Evolutionary conservation across 2,329 filamentous ascomycete genomes (phyloP).

Genomic region (Ophiostoma angusticollis): DNA sequence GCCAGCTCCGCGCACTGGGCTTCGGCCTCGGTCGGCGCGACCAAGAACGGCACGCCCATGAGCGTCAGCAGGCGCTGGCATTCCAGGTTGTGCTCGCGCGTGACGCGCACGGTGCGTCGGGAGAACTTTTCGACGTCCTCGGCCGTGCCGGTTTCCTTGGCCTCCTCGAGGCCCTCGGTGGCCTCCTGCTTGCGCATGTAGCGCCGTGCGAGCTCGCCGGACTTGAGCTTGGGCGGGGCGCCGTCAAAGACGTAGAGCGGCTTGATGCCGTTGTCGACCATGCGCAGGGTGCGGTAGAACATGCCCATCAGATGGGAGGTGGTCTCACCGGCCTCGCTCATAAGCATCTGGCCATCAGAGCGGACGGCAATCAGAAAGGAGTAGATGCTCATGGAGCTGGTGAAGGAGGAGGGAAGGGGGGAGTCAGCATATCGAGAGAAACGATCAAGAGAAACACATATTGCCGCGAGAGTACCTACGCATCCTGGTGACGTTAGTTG

Average conservation of each 20-base stretch:
- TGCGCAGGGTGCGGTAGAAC: slow-evolving; percentile 97
- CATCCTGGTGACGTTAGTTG: slow-evolving; percentile 7
- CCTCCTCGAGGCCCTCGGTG: slow-evolving; percentile 79
- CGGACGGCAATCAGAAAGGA: slow-evolving; percentile 96
- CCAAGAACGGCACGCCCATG: slow-evolving; percentile 92
- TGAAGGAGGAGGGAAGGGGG: slow-evolving; percentile 31
- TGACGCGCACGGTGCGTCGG: slow-evolving; percentile 80
- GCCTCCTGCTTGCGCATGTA: slow-evolving; percentile 93
- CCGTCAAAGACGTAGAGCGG: slow-evolving; percentile 97
- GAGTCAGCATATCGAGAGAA: neutral
- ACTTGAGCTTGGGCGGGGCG: slow-evolving; percentile 92
- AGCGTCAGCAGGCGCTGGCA: slow-evolving; percentile 82
- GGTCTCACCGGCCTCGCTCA: slow-evolving; percentile 87
- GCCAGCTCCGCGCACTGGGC: slow-evolving; percentile 90
- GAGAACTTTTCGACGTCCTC: slow-evolving; percentile 98
- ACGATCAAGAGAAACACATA: no score
- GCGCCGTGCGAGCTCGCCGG: slow-evolving; percentile 88
- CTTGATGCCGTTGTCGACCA: slow-evolving; percentile 98
- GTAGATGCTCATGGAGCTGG: slow-evolving; percentile 96
- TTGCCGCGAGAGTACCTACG: no score
- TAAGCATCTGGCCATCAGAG: slow-evolving; percentile 91
- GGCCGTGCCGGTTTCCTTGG: slow-evolving; percentile 91
- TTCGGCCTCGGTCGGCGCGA: slow-evolving; percentile 93
- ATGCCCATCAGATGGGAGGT: slow-evolving; percentile 98
- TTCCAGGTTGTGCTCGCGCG: slow-evolving; percentile 91